Base-by-base conservation (phyloP, 495 filamentous ascomycete genomes). In the Pyrenula aspistea region DNA sequence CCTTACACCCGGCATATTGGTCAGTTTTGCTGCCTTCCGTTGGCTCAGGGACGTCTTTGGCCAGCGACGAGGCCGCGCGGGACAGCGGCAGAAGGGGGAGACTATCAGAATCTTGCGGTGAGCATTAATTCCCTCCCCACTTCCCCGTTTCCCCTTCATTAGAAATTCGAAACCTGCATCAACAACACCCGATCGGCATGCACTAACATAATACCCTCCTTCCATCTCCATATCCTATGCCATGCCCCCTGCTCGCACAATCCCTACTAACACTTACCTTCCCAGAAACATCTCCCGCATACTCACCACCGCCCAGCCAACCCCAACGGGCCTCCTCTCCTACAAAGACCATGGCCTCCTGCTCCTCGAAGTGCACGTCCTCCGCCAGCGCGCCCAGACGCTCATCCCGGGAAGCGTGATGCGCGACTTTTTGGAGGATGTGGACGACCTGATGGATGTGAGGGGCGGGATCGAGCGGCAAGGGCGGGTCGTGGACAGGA, bases 281-380 rank as follows among this genome's bases (percentile, higher is more conserved):
- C 24, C 36, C 47, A 80, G 81, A 24, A 92, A 89, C 58, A 85
- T 95, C 57, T 87, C 95, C 64, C 85, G 89, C 25, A 89, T 93
- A 49, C 71, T 97, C 20, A 83, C 70, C 15, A 77, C 77, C 24
- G 83, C 87, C 2, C 75, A 75, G n/a, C 74, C 81, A 1, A 78
- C 81, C 0, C 77, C 77, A 42, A 73, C 79, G 55, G 86, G 84
- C 3, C 73, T 85, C 58, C 74, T 96, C 22, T 81, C 82, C 2
- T 95, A 94, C 76, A 92, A 89, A 65, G 89, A 96, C 61, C 88
- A 92, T 61, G 93, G 93, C 24, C 77, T 95, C 25, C 75, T 97
- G 25, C 75, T 98, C 22, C 95, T 87, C 68, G 91, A 98, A 60
- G 83, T 89, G 3, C 88, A 96, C 56, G 74, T 86, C 25, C 70